Evolutionary conservation across 768 basidiomycete species (phyloP).

Genomic region (Russula ochroleuca): DNA sequence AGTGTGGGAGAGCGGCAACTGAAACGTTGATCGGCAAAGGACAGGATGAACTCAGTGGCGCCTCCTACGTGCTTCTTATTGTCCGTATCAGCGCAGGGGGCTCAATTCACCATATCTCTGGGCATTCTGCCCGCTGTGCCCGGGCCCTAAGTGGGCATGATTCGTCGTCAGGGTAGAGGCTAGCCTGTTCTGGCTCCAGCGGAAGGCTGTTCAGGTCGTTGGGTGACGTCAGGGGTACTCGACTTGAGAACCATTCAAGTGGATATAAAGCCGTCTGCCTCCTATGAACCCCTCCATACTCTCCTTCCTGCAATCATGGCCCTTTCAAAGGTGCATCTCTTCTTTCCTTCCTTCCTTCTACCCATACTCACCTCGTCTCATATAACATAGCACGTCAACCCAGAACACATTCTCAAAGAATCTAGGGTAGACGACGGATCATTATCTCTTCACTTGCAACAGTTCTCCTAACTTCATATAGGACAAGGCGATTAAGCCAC

Average conservation of each 20-base stretch:
- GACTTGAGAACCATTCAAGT: not conserved
- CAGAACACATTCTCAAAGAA: slow-evolving; percentile 24
- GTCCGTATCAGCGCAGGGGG: not conserved
- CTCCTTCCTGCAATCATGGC: slow-evolving; percentile 19
- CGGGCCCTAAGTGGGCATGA: not conserved
- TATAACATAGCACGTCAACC: slow-evolving; percentile 20
- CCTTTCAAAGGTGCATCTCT: slow-evolving; percentile 26
- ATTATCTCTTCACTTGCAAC: not conserved
- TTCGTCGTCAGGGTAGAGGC: not conserved
- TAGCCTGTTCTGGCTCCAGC: not conserved
- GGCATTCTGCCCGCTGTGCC: not conserved
- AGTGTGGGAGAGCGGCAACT: not conserved
- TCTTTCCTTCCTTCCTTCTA: not conserved
- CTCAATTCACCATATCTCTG: too few species aligned
- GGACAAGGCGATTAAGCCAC: slow-evolving; percentile 40
- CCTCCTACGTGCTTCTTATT: not conserved
- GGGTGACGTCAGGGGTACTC: slow-evolving; percentile 18
- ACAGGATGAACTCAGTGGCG: slow-evolving; percentile 1
- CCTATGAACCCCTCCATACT: too few species aligned
- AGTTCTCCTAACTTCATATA: slow-evolving; percentile 27
- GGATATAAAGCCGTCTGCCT: slow-evolving; percentile 4
- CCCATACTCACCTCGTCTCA: not conserved
- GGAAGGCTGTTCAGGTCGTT: not conserved
- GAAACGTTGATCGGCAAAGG: not conserved
- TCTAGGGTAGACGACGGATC: slow-evolving; percentile 1